Percentiles rank a stretch among this genome's conserved stretches.
Evolutionary conservation across 2,329 filamentous ascomycete genomes (phyloP).

Genomic region (Plenodomus lindquistii): DNA sequence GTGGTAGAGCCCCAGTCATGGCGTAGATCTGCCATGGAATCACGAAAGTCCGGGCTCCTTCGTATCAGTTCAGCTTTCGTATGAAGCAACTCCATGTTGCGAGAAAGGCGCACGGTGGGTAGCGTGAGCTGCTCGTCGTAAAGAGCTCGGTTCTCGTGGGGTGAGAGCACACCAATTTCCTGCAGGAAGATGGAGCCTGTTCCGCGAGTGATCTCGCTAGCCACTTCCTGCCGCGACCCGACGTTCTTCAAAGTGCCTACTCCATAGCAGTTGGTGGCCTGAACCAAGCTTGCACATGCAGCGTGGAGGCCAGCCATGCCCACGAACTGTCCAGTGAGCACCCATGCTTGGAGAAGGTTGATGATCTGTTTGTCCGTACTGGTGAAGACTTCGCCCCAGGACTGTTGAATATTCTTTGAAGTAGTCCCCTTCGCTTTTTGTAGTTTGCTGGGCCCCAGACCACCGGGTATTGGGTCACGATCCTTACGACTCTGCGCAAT

Average conservation of each 20-base stretch:
- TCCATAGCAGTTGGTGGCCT: conserved; percentile 64
- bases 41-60: conserved; percentile 46
- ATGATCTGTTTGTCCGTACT: conserved; percentile 61
- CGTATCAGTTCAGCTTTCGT: conserved; percentile 29
- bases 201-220: conserved; percentile 18
- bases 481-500: conserved; percentile 45
- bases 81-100: conserved; percentile 49
- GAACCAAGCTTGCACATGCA: conserved; percentile 67
- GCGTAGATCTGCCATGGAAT: conserved; percentile 61
- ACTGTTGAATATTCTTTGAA: conserved; percentile 17
- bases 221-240: conserved; percentile 41
- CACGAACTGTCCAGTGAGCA: conserved; percentile 32
- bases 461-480: conserved; percentile 39
- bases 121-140: conserved; percentile 62
- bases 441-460: conserved; percentile 46
- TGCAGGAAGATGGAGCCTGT: conserved; percentile 70
- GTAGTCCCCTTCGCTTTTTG: conserved; percentile 22
- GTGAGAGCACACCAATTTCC: conserved; percentile 71
- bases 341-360: conserved; percentile 69
- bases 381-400: conserved; percentile 50
- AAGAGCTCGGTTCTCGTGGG: conserved; percentile 70
- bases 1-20: conserved; percentile 62
- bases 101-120: conserved; percentile 52
- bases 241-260: conserved; percentile 34
- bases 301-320: conserved; percentile 58